Percentiles rank a stretch among this genome's conserved stretches.
These are phyloP conservation scores for Saccharomycopsis phalli DNA, from an alignment of 1,139 yeast genomes.

Conservation along the genomic window DNA sequence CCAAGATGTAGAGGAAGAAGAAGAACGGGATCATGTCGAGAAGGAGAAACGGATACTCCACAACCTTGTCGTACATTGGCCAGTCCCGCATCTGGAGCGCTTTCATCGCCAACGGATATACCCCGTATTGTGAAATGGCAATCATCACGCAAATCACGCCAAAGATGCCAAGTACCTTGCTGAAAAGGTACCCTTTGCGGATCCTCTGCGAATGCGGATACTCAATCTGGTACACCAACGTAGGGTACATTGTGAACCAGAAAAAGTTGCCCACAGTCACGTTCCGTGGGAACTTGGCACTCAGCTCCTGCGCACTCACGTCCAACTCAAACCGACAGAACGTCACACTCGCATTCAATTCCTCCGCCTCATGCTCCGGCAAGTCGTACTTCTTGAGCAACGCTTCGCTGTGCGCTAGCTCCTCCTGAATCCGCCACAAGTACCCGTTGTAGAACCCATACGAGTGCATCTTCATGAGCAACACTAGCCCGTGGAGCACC, in stretches of 20 bases:
- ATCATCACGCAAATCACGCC: slow-evolving; percentile 84
- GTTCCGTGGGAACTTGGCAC: slow-evolving; percentile 53
- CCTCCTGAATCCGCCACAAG: slow-evolving; percentile 58
- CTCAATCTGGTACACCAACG: slow-evolving; percentile 69
- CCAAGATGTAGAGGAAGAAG: slow-evolving; percentile 60
- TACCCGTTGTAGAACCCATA: slow-evolving; percentile 86
- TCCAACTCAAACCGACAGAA: slow-evolving; percentile 59
- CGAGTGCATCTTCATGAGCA: slow-evolving; percentile 90
- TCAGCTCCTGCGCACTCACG: slow-evolving; percentile 31
- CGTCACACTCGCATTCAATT: slow-evolving; percentile 40
- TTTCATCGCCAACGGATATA: slow-evolving; percentile 66
- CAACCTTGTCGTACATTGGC: slow-evolving; percentile 38
- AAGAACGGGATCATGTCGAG: slow-evolving; percentile 79
- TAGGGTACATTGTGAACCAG: slow-evolving; percentile 82
- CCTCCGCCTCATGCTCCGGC: slow-evolving; percentile 22
- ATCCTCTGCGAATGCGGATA: slow-evolving; percentile 69
- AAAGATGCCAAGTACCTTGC: slow-evolving; percentile 68
- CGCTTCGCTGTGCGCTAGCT: slow-evolving; percentile 40
- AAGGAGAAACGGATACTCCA: slow-evolving; percentile 50
- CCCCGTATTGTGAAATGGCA: slow-evolving; percentile 63
- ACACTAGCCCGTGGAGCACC: slow-evolving; percentile 72
- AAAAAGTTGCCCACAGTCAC: slow-evolving; percentile 62
- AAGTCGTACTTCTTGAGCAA: slow-evolving; percentile 24
- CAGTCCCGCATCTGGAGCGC: slow-evolving; percentile 45
- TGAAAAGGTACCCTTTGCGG: slow-evolving; percentile 62